Percentiles rank a stretch among this genome's conserved stretches.
Conservation (phyloP, 1,284 basidiomycete genomes). For the Athelia sp. region DNA sequence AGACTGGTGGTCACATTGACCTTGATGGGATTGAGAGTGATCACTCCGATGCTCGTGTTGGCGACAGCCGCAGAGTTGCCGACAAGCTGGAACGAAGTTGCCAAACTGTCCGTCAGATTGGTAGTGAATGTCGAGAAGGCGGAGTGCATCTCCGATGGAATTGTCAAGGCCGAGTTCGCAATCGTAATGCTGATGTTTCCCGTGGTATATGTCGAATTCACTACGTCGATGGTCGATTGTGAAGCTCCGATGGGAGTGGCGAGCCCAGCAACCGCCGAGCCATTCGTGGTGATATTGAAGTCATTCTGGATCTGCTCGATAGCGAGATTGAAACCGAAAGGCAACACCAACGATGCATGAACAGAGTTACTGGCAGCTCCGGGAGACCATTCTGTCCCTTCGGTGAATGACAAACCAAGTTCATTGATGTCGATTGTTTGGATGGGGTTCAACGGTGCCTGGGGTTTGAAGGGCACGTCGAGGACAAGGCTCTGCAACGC, state of each 20-base stretch:
- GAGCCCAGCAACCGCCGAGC: conserved; percentile 45
- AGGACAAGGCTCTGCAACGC: conserved; percentile 56
- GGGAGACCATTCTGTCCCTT: conserved; percentile 57
- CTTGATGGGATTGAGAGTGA: conserved; percentile 70
- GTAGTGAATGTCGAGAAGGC: conserved; percentile 56
- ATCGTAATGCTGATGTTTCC: conserved; percentile 69
- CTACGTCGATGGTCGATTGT: conserved; percentile 46
- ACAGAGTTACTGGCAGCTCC: conserved; percentile 53
- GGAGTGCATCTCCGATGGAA: conserved; percentile 44
- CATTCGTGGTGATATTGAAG: conserved; percentile 56
- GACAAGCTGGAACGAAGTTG: conserved; percentile 51
- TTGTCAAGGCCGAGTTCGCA: conserved; percentile 45
- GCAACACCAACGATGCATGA: conserved; percentile 59
- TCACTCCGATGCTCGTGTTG: conserved; percentile 61
- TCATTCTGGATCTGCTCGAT: conserved; percentile 65
- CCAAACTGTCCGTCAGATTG: conserved; percentile 40
- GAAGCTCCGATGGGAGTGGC: conserved; percentile 62
- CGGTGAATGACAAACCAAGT: conserved; percentile 55
- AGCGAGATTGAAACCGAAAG: conserved; percentile 72
- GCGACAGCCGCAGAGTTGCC: conserved; percentile 65
- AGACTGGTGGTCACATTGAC: conserved; percentile 71
- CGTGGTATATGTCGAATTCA: conserved; percentile 51
- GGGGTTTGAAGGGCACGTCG: conserved; percentile 59
- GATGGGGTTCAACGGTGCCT: conserved; percentile 60
- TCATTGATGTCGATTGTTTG: conserved; percentile 61